Conservation (phyloP, 2,329 filamentous ascomycete genomes). For the Epichloe sibirici region DNA sequence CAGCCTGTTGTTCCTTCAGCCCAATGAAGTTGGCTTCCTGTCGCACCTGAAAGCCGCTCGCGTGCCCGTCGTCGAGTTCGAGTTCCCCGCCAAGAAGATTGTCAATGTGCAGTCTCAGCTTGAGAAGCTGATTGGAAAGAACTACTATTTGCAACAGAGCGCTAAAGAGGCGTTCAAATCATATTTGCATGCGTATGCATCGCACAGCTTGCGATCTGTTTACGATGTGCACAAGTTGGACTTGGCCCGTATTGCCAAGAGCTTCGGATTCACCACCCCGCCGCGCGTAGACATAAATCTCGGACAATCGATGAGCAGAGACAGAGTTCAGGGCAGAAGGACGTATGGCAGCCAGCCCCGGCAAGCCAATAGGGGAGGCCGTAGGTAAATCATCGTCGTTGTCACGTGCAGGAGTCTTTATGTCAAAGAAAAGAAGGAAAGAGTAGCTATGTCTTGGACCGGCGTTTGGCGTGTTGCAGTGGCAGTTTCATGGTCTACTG, state of each 20-base stretch:
- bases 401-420: not conserved
- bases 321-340: conserved; percentile 52
- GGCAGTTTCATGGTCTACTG: not conserved
- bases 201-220: conserved; percentile 42
- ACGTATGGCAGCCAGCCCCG: conserved; percentile 69
- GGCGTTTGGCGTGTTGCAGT: conserved; percentile 4
- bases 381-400: conserved; percentile 1
- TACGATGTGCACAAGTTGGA: conserved; percentile 81
- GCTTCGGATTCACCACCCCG: conserved; percentile 68
- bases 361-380: conserved; percentile 29
- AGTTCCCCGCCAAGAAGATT: conserved; percentile 87
- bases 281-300: conserved; percentile 73
- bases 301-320: conserved; percentile 66
- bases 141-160: conserved; percentile 92
- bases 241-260: conserved; percentile 70
- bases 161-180: conserved; percentile 70
- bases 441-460: not conserved
- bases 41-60: conserved; percentile 81
- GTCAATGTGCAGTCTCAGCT: conserved; percentile 82
- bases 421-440: not conserved
- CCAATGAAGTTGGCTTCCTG: conserved; percentile 83
- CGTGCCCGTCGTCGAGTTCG: conserved; percentile 91
- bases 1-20: conserved; percentile 86
- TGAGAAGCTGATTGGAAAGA: conserved; percentile 85
- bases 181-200: conserved; percentile 91